phyloP scores from a whole-genome alignment of 805 yeast species.

The Teunomyces lycoperdinae region DNA sequence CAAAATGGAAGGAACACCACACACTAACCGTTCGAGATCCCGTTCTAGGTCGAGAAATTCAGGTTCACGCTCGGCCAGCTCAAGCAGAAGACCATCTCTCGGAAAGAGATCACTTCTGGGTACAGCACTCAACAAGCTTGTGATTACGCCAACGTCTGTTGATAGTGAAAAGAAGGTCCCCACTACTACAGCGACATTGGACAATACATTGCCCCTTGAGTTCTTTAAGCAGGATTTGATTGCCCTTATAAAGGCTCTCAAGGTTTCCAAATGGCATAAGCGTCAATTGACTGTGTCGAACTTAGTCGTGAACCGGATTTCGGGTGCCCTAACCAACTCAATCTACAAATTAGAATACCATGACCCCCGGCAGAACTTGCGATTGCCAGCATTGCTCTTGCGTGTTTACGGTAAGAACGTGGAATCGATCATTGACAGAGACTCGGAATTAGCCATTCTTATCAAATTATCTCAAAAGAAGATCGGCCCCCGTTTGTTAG shows the following conservation, averaged over 20 bases:
- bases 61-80: conserved; percentile 32
- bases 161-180: conserved; percentile 38
- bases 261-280: conserved; percentile 77
- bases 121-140: conserved; percentile 27
- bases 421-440: conserved; percentile 81
- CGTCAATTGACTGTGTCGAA: conserved; percentile 40
- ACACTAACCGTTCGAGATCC: conserved; percentile 31
- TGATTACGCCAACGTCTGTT: conserved; percentile 24
- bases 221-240: conserved; percentile 82
- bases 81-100: conserved; percentile 35
- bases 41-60: conserved; percentile 35
- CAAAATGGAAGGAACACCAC: conserved; percentile 14
- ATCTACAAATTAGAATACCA: conserved; percentile 71
- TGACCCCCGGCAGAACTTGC: conserved; percentile 26
- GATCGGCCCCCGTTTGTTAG: conserved; percentile 86
- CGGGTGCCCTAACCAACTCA: conserved; percentile 93
- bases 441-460: conserved; percentile 69
- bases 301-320: conserved; percentile 62
- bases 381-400: conserved; percentile 62
- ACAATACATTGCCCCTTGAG: conserved; percentile 75
- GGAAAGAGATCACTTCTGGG: conserved; percentile 36
- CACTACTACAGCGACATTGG: conserved; percentile 58
- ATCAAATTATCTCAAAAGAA: conserved; percentile 69
- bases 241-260: conserved; percentile 57
- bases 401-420: conserved; percentile 89